Base-by-base conservation (phyloP, 2,329 filamentous ascomycete species). In the Leptodontidium sp. region DNA sequence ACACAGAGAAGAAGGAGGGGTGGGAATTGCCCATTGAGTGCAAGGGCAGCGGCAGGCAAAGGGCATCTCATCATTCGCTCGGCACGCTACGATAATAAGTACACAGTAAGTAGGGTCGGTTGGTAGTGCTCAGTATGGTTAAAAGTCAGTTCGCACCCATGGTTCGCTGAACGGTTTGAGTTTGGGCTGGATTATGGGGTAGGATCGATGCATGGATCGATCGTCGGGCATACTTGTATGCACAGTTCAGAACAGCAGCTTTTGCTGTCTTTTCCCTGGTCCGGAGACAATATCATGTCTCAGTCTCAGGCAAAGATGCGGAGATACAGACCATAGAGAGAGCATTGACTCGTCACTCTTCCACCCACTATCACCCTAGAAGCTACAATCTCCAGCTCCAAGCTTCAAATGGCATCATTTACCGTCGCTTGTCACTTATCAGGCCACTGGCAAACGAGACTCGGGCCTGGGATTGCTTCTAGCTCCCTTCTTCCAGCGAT, bases 81-180 rank as follows among this genome's bases (percentile, higher is more conserved):
- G 53, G 53, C 4, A 35, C 35, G 12, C n/a, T 21, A 58, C 53
- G 38, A 17, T 57, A 43, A 7, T 32, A 32, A 32, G 29, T 32
- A 6, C 29, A 32, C 6, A 32, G 21, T 21, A 21, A 21, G 21
- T 21, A 21, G 21, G 21, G 21, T 21, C 29, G 29, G 29, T 32
- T 4, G 29, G 38, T 12, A 12, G 38, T 40, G 9, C n/a, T 1
- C 7, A 43, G 38, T 43, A 21, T 26, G 55, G 9, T 26, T 14
- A 59, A 21, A 26, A 26, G n/a, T 43, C 9, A 35, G n/a, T 58
- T 58, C 29, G 55, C 26, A 59, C n/a, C 9, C 26, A 2, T 40
- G 55, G 55, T 59, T 43, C 55, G 55, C n/a, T 59, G 55, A 59
- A 59, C 32, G 9, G n/a, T 4, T 45, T 59, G 38, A 11, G 38